phyloP scores from a whole-genome alignment of 345 rosid species.

The Linum usitatissimum region DNA sequence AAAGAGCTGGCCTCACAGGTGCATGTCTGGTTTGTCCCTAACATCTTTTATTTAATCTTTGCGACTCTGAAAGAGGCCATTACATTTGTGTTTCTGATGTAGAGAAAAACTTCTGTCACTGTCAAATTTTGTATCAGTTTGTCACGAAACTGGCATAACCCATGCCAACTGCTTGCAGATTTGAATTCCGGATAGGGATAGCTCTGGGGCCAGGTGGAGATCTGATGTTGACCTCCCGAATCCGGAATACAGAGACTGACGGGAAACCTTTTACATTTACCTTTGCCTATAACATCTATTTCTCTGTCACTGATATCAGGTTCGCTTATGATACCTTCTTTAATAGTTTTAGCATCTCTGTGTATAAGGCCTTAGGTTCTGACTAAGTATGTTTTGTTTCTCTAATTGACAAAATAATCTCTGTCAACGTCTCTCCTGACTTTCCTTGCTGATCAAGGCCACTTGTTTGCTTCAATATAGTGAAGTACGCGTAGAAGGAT shows the following conservation, averaged over 20 bases:
- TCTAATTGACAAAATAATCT: no score
- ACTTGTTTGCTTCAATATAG: neutral
- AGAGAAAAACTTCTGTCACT: no score
- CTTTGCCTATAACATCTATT: constrained; percentile 93
- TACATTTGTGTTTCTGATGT: no score
- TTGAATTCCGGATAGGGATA: constrained; percentile 80
- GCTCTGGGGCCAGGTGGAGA: constrained; percentile 75
- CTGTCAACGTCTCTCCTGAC: no score
- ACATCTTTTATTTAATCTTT: no score
- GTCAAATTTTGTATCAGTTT: no score
- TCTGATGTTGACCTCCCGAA: constrained; percentile 71
- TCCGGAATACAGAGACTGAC: constrained; percentile 70
- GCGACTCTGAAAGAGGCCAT: no score
- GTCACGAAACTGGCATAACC: neutral
- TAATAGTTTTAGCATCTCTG: neutral
- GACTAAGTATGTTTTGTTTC: no score
- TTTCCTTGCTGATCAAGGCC: neutral
- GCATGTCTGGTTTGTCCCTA: no score
- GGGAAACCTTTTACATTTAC: constrained; percentile 85
- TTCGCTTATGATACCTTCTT: constrained; percentile 4
- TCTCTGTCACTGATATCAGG: constrained; percentile 92
- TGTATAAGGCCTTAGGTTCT: no score
- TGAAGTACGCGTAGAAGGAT: constrained; percentile 3
- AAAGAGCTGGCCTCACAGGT: constrained; percentile 86
- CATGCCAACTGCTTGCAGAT: constrained; percentile 31